Evolutionary conservation across 2,329 filamentous ascomycete genomes (phyloP).

Genomic region (Thielaviopsis musarum): DNA sequence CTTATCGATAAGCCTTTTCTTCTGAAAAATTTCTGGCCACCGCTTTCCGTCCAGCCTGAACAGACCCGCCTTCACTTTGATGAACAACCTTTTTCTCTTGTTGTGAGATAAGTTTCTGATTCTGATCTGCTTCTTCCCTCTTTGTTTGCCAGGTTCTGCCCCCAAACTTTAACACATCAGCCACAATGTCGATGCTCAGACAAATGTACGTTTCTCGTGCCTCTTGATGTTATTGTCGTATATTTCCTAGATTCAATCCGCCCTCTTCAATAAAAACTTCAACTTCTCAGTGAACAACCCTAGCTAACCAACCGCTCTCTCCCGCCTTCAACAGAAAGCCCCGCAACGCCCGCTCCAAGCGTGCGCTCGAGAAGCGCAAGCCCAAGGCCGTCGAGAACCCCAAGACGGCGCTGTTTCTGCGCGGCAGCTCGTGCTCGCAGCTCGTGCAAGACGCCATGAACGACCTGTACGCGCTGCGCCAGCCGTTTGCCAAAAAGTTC

Average conservation of each 20-base stretch:
- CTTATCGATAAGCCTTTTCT: constrained; percentile 10
- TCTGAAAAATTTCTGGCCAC: constrained; percentile 11
- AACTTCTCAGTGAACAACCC: background rate
- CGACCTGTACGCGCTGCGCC: constrained; percentile 72
- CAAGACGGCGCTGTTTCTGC: constrained; percentile 77
- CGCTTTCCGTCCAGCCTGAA: background rate
- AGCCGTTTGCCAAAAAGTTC: constrained; percentile 75
- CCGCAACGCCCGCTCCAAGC: constrained; percentile 72
- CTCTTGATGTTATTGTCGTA: too few species aligned
- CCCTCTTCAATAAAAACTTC: too few species aligned
- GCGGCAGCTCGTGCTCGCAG: constrained; percentile 71
- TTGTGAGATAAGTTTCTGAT: constrained; percentile 2
- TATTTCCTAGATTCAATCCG: too few species aligned
- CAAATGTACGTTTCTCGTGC: constrained; percentile 8
- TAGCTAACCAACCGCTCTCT: background rate
- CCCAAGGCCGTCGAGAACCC: constrained; percentile 80
- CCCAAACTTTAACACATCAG: background rate
- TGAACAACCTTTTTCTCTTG: background rate
- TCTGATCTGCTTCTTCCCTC: background rate
- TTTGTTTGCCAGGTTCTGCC: background rate
- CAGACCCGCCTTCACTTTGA: background rate
- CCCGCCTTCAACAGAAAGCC: constrained; percentile 32
- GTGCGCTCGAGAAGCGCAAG: constrained; percentile 82
- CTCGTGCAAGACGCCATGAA: constrained; percentile 67
- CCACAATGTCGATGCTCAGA: constrained; percentile 12